A percentile compares a stretch with the other conserved stretches of the same genome.
Conservation (phyloP, 495 filamentous ascomycete genomes). For the Penicillium tannophilum region DNA sequence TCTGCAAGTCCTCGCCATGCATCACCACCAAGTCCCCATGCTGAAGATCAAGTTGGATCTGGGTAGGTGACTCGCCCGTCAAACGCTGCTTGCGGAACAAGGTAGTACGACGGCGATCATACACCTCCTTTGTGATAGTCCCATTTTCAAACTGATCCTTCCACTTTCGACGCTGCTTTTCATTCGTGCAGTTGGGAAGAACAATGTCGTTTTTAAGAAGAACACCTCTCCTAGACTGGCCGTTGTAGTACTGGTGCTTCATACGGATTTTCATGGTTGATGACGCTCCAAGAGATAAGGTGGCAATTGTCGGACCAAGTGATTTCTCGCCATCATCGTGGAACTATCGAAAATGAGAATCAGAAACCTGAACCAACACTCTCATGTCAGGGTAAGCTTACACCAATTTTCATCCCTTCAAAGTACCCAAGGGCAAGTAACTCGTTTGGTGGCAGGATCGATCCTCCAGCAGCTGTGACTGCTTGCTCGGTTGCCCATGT, state of each 20-base stretch:
- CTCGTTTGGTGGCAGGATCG: slow-evolving; percentile 60
- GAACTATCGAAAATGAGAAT: slow-evolving; percentile 51
- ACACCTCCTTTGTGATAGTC: slow-evolving; percentile 22
- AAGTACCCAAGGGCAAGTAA: slow-evolving; percentile 76
- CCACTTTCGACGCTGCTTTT: slow-evolving; percentile 39
- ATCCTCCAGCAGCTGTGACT: slow-evolving; percentile 28
- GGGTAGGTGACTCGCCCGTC: slow-evolving; percentile 17
- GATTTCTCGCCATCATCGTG: slow-evolving; percentile 84
- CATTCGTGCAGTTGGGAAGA: slow-evolving; percentile 40
- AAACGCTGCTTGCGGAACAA: slow-evolving; percentile 14
- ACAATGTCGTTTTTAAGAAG: slow-evolving; percentile 29
- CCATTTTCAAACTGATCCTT: slow-evolving; percentile 32
- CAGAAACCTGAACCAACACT: not conserved
- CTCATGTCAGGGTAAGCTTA: slow-evolving; percentile 40
- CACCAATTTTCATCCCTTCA: slow-evolving; percentile 65
- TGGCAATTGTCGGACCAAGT: slow-evolving; percentile 75
- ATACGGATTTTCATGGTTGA: slow-evolving; percentile 71
- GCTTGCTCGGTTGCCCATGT: slow-evolving; percentile 62
- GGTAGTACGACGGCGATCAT: slow-evolving; percentile 18
- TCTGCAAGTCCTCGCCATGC: slow-evolving; percentile 73
- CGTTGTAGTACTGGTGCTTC: slow-evolving; percentile 59
- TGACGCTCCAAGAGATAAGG: slow-evolving; percentile 70
- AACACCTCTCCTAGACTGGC: slow-evolving; percentile 32
- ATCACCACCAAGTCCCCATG: slow-evolving; percentile 87
- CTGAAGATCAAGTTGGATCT: slow-evolving; percentile 49